Evolutionary conservation across 306 rosid genomes (phyloP).

Genomic region (Quercus robur): DNA sequence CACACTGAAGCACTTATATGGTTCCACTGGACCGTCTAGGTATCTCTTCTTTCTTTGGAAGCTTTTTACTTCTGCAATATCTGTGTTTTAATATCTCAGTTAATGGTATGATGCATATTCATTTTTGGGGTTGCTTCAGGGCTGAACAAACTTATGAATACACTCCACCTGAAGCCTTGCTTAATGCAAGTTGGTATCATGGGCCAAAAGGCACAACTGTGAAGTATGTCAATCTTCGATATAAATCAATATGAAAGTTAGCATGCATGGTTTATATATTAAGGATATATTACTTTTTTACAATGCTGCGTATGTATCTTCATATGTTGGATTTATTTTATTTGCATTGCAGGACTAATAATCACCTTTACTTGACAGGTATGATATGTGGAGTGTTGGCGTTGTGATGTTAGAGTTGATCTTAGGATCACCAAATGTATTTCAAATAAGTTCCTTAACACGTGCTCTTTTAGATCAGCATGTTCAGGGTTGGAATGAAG

Average conservation of each 20-base stretch:
- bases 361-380: constrained; percentile 48
- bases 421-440: constrained; percentile 82
- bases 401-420: constrained; percentile 90
- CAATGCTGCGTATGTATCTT: not conserved
- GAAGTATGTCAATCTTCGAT: constrained; percentile 57
- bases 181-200: constrained; percentile 78
- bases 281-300: not conserved
- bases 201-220: constrained; percentile 60
- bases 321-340: constrained; percentile 17
- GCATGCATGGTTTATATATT: constrained; percentile 17
- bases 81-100: constrained; percentile 1
- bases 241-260: constrained; percentile 2
- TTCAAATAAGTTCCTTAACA: constrained; percentile 72
- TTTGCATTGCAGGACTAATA: constrained; percentile 12
- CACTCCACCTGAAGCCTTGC: constrained; percentile 64
- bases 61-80: not conserved
- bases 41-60: constrained; percentile 30
- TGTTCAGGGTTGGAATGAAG: constrained; percentile 85
- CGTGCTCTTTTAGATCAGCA: constrained; percentile 80
- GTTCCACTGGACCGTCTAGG: constrained; percentile 87
- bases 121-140: constrained; percentile 16
- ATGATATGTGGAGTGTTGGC: constrained; percentile 98
- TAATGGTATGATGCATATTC: constrained; percentile 12
- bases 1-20: constrained; percentile 83
- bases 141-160: too few species aligned